These are phyloP conservation scores for Calonectria hongkongensis DNA, from an alignment of 2,329 filamentous ascomycete genomes.

Conservation along the genomic window DNA sequence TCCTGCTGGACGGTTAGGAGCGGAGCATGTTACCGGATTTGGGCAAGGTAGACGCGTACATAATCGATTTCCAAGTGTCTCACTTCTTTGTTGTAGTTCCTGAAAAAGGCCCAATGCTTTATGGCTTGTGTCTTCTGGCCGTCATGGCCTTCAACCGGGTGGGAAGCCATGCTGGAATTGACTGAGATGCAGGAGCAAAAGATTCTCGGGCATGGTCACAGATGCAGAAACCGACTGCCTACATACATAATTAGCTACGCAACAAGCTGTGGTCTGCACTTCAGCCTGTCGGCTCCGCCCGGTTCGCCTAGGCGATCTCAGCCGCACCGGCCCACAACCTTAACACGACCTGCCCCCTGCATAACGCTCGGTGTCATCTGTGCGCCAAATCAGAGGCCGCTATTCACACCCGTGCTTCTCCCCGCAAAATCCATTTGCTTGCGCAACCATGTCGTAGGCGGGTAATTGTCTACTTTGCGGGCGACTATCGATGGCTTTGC, in stretches of 20 bases:
- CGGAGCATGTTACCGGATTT: neutral
- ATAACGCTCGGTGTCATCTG: neutral
- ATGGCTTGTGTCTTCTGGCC: slow-evolving; percentile 12
- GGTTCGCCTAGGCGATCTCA: neutral
- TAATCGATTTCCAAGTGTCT: slow-evolving; percentile 40
- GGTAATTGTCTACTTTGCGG: neutral
- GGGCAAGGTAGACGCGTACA: slow-evolving; percentile 16
- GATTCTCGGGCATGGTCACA: neutral
- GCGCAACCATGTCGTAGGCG: neutral
- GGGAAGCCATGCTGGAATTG: slow-evolving; percentile 21
- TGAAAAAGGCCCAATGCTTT: slow-evolving; percentile 32
- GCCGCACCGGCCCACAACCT: slow-evolving; percentile 1
- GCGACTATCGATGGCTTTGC: neutral
- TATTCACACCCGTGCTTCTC: slow-evolving; percentile 28
- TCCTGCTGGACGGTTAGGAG: slow-evolving; percentile 26
- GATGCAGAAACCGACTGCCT: neutral
- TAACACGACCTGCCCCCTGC: neutral
- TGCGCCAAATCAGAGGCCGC: slow-evolving; percentile 37
- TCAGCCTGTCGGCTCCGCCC: slow-evolving; percentile 17
- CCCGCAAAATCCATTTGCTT: neutral
- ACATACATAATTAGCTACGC: no score
- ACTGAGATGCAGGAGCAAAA: neutral
- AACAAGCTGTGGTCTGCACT: neutral
- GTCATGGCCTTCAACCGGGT: slow-evolving; percentile 11
- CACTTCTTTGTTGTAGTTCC: slow-evolving; percentile 36